These are phyloP conservation scores for Xylaria flabelliformis DNA, from an alignment of 495 filamentous ascomycete genomes.

Conservation along the genomic window DNA sequence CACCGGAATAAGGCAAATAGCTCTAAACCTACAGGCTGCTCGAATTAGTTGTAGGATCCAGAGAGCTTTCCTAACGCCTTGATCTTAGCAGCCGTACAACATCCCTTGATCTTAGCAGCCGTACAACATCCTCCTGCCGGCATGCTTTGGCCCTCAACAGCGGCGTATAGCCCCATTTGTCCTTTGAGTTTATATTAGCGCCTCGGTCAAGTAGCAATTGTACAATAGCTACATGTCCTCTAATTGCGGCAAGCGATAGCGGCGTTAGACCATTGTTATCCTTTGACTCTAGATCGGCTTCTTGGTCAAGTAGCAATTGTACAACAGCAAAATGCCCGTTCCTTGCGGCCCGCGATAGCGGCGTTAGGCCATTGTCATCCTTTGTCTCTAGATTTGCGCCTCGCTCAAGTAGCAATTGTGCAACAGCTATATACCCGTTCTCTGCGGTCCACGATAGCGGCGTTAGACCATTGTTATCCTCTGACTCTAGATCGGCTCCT, in stretches of 20 bases:
- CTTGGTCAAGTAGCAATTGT: background rate
- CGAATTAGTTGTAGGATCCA: no score
- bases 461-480: background rate
- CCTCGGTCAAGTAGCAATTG: background rate
- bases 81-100: no score
- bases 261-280: background rate
- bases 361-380: background rate
- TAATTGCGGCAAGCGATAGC: background rate
- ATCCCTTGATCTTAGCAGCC: no score
- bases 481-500: background rate
- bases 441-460: background rate
- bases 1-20: no score
- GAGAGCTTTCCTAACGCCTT: no score
- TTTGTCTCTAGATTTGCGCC: background rate
- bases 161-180: no score
- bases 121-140: no score
- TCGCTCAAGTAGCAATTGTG: background rate
- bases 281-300: background rate
- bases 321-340: background rate
- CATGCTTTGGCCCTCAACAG: no score
- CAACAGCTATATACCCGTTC: background rate
- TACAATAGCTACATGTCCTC: background rate
- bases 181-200: no score
- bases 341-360: background rate
- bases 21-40: no score